Conservation (phyloP, 805 yeast species). For the Saturnispora hagleri region DNA sequence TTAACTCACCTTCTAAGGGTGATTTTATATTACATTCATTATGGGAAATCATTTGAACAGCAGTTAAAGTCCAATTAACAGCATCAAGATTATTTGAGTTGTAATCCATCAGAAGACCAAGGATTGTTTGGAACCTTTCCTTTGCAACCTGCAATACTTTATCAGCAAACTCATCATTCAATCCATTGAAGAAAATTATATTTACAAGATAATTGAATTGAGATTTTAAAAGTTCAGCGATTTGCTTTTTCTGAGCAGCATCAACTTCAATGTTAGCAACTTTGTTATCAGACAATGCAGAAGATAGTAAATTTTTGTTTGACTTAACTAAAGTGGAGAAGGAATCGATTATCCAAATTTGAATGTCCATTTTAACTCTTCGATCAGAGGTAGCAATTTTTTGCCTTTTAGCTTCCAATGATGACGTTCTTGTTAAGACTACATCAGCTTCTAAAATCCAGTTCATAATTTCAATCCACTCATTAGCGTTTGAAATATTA, state of each 20-base stretch:
- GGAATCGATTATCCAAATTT: constrained; percentile 9
- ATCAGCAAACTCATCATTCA: constrained; percentile 15
- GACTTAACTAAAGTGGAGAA: constrained; percentile 9
- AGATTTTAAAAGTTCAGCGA: constrained; percentile 7
- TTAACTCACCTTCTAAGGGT: constrained; percentile 35
- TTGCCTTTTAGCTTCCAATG: constrained; percentile 9
- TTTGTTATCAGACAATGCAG: not conserved
- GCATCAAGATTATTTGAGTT: not conserved
- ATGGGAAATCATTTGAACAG: constrained; percentile 30
- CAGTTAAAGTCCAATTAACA: constrained; percentile 14
- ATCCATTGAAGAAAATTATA: constrained; percentile 16
- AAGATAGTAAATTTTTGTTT: constrained; percentile 8
- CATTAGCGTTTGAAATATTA: constrained; percentile 1
- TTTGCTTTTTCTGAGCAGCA: constrained; percentile 1
- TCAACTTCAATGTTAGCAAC: not conserved
- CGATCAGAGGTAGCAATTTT: constrained; percentile 2
- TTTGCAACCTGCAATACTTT: constrained; percentile 26
- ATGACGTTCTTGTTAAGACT: not conserved
- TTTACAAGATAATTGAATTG: constrained; percentile 20
- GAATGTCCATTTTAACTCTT: constrained; percentile 7
- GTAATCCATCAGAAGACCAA: constrained; percentile 31
- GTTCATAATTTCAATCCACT: constrained; percentile 8
- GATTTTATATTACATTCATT: constrained; percentile 24
- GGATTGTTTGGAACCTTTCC: constrained; percentile 59
- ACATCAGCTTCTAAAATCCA: constrained; percentile 10